These are phyloP conservation scores for Bruguiera parviflora DNA, from an alignment of 345 rosid species.

Conservation along the genomic window DNA sequence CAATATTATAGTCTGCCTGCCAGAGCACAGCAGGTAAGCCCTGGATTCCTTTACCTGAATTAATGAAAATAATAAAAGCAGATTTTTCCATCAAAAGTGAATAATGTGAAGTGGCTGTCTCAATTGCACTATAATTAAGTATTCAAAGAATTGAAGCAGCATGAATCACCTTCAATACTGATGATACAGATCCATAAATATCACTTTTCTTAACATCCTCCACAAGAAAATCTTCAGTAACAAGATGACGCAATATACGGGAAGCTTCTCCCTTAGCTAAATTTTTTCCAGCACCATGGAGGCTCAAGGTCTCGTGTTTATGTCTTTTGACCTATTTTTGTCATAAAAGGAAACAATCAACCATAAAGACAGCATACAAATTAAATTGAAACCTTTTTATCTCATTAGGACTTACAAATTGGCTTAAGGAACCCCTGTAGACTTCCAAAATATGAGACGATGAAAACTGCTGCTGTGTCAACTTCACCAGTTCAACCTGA, in stretches of 20 bases:
- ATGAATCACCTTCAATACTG: conserved; percentile 70
- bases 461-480: conserved; percentile 70
- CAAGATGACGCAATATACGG: conserved; percentile 78
- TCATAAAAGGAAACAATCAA: conserved; percentile 15
- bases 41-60: conserved; percentile 76
- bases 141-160: conserved; percentile 8
- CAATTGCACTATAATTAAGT: neutral
- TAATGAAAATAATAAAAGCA: conserved; percentile 14
- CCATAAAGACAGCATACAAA: conserved; percentile 14
- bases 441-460: conserved; percentile 90
- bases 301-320: conserved; percentile 67
- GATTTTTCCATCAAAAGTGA: neutral
- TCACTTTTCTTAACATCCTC: conserved; percentile 99
- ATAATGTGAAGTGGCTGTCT: no score
- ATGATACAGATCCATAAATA: conserved; percentile 83
- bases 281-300: conserved; percentile 96
- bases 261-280: conserved; percentile 81
- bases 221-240: conserved; percentile 67
- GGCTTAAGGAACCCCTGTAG: conserved; percentile 89
- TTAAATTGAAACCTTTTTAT: neutral
- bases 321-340: conserved; percentile 75
- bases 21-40: conserved; percentile 47
- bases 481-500: conserved; percentile 88
- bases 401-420: conserved; percentile 48
- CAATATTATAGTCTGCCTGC: conserved; percentile 50